These are phyloP conservation scores for Rhododendron molle DNA, from an alignment of 148 eudicot species.

Conservation along the genomic window DNA sequence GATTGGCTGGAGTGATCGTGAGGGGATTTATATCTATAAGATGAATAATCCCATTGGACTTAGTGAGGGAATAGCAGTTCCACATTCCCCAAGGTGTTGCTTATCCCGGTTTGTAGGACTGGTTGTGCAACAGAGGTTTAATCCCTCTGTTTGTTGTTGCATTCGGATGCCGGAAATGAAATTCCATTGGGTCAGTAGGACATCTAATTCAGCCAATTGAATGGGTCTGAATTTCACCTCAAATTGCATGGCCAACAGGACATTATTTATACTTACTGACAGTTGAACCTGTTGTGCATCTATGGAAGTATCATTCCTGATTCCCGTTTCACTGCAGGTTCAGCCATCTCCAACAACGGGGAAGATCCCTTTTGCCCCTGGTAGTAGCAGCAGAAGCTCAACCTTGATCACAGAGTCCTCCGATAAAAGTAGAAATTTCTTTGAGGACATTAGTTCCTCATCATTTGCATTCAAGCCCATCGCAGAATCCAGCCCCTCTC, in stretches of 20 bases:
- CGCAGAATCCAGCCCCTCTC: conserved; percentile 25
- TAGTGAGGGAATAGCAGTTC: background rate
- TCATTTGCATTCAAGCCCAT: conserved; percentile 49
- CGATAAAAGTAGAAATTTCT: conserved; percentile 19
- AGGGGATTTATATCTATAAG: background rate
- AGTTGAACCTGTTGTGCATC: background rate
- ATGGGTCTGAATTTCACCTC: background rate
- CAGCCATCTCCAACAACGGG: conserved; percentile 69
- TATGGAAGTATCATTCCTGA: background rate
- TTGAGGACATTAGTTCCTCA: conserved; percentile 23
- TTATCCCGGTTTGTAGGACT: background rate
- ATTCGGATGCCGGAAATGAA: background rate
- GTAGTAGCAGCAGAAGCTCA: conserved; percentile 24
- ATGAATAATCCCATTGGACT: background rate
- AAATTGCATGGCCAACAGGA: background rate
- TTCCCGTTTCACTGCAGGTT: conserved; percentile 26
- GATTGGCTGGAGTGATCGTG: background rate
- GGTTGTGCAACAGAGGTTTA: background rate
- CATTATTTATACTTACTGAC: background rate
- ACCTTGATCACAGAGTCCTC: conserved; percentile 16
- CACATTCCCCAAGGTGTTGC: background rate
- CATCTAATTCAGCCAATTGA: background rate
- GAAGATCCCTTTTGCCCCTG: conserved; percentile 31
- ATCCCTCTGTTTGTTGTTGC: background rate
- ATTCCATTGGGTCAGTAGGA: background rate